phyloP scores from a whole-genome alignment of 371 early-diverging fungal species.

The Rhizomucor miehei region DNA sequence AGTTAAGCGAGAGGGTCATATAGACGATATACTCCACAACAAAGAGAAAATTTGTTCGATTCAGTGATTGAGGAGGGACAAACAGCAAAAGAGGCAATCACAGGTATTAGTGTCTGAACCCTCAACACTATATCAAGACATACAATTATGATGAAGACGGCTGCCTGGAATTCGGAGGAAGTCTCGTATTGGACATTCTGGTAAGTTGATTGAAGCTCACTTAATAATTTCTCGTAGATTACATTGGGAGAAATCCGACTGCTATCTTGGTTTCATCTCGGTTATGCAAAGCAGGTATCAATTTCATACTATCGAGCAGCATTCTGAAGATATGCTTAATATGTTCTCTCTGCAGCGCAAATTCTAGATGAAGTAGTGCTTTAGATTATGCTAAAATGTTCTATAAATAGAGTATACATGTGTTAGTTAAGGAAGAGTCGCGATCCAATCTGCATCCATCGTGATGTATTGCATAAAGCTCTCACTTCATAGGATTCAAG shows the following conservation, averaged over 20 bases:
- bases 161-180: conserved; percentile 5
- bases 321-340: too few relatives aligned
- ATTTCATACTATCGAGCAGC: too few relatives aligned
- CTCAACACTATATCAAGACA: conserved; percentile 5
- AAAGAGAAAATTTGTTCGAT: conserved; percentile 15
- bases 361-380: too few relatives aligned
- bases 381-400: too few relatives aligned
- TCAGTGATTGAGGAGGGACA: conserved; percentile 14
- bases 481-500: too few relatives aligned
- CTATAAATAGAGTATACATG: too few relatives aligned
- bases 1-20: conserved; percentile 11
- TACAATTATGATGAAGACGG: conserved; percentile 12
- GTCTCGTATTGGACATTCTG: background rate
- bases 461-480: too few relatives aligned
- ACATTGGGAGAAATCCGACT: background rate
- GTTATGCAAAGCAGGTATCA: too few relatives aligned
- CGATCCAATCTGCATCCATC: too few relatives aligned
- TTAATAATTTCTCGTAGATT: conserved; percentile 3
- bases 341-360: too few relatives aligned
- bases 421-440: too few relatives aligned
- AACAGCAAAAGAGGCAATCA: conserved; percentile 3
- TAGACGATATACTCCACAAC: conserved; percentile 13
- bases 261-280: too few relatives aligned
- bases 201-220: conserved; percentile 7
- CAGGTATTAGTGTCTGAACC: conserved; percentile 10